Base-by-base conservation (phyloP, 2,329 filamentous ascomycete species). In the Xylaria sp. region DNA sequence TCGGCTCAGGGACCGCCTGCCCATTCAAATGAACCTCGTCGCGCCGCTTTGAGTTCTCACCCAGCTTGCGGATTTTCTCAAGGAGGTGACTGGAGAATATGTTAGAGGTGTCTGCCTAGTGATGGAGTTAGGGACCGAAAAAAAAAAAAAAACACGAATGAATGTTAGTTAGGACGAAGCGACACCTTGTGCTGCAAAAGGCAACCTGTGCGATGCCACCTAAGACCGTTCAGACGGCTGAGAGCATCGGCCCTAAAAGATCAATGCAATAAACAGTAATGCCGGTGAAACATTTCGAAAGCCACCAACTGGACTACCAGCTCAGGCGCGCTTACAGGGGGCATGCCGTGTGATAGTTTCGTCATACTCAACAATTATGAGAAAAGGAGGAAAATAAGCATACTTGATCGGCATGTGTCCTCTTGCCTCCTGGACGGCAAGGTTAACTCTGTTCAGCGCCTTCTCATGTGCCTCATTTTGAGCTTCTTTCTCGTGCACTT, bases 381-480 rank as follows among this genome's bases (percentile, higher is more conserved):
- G 60, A 66, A 74, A 76, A 58, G 70, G 77, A 66, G 71, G 73
- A 54, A 74, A 77, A 65, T 68, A 65, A 64, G 72, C 84, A 67
- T 85, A 87, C 85, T 83, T 82, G 56, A 88, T 82, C 23, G 84
- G 83, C 57, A 86, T 70, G 63, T 84, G 81, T 11, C 84, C 83
- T 46, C 81, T 79, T 67, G 87, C 84, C 69, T 88, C 83, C 54
- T 84, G 80, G 52, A 90, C 75, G 25, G 84, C 85, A 31, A 87
- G 77, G 50, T 80, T 79, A 61, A 81, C 83, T 71, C 54, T 78
- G 73, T 40, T 83, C 9, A 69, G 56, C 31, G 68, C 68, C 14
- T 50, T 61, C 74, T 64, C 79, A 46, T 70, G 65, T 47, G 65
- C 65, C n/a, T 77, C 69, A 79, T 78, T 74, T 81, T 74, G 82